Conservation (phyloP, 305 asterid species). For the Caryopteris hybrid region DNA sequence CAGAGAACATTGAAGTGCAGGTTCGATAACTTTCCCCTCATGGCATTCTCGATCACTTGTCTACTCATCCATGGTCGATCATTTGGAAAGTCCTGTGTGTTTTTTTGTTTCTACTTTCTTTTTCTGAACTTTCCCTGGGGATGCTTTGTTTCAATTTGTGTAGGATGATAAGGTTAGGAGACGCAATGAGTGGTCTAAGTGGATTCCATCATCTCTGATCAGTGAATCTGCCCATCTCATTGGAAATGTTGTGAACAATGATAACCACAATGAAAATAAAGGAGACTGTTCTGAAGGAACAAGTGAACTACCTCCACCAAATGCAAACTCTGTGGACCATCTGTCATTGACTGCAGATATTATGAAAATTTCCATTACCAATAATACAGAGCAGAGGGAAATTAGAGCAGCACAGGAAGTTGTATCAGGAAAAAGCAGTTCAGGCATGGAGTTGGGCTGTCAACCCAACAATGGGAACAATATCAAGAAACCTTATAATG, state of each 20-base stretch:
- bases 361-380: slow-evolving; percentile 11
- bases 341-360: slow-evolving; percentile 21
- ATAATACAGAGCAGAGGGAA: slow-evolving; percentile 26
- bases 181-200: slow-evolving; percentile 75
- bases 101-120: background rate
- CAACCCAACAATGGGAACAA: slow-evolving; percentile 20
- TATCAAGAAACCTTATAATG: slow-evolving; percentile 15
- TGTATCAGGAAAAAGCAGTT: slow-evolving; percentile 22
- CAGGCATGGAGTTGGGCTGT: slow-evolving; percentile 21
- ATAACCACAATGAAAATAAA: slow-evolving; percentile 34
- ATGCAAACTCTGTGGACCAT: slow-evolving; percentile 26
- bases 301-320: slow-evolving; percentile 18
- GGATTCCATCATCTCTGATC: slow-evolving; percentile 39
- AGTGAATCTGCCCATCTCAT: slow-evolving; percentile 30
- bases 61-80: slow-evolving; percentile 1
- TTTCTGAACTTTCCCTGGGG: slow-evolving; percentile 8
- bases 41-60: background rate
- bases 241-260: slow-evolving; percentile 23
- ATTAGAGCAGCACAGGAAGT: slow-evolving; percentile 22
- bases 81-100: slow-evolving; percentile 1
- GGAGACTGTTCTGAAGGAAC: slow-evolving; percentile 25
- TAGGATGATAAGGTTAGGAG: slow-evolving; percentile 55
- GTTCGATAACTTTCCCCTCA: slow-evolving; percentile 30
- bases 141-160: slow-evolving; percentile 17
- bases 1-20: slow-evolving; percentile 83